Percentiles rank a stretch among this genome's conserved stretches.
Conservation (phyloP, 2,329 filamentous ascomycete species). For the Colletotrichum sp. region DNA sequence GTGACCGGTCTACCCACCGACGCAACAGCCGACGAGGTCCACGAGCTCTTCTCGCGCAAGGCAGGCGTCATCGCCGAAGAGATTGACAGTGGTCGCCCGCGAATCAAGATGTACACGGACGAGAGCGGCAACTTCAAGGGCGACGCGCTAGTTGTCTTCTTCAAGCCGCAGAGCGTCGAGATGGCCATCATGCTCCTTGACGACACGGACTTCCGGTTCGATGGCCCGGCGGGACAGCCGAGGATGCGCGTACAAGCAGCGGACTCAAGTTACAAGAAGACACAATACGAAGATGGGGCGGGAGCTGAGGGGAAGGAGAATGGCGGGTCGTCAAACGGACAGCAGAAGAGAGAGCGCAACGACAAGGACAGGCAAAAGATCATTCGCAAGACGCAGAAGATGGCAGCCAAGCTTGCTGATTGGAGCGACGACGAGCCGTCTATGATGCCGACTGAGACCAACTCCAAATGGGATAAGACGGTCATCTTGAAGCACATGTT, state of each 20-base stretch:
- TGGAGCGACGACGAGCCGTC: slow-evolving; percentile 90
- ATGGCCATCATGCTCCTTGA: slow-evolving; percentile 83
- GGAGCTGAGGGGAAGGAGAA: slow-evolving; percentile 31
- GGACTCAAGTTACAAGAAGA: slow-evolving; percentile 90
- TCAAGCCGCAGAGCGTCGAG: slow-evolving; percentile 90
- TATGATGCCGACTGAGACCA: slow-evolving; percentile 48
- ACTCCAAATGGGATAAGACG: slow-evolving; percentile 72
- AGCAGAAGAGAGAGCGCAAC: slow-evolving; percentile 35
- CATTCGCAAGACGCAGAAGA: slow-evolving; percentile 87
- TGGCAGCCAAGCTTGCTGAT: slow-evolving; percentile 90
- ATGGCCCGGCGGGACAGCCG: slow-evolving; percentile 56
- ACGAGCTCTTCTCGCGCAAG: slow-evolving; percentile 80
- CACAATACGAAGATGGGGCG: slow-evolving; percentile 64
- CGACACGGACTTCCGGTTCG: slow-evolving; percentile 79
- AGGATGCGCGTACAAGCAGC: slow-evolving; percentile 84
- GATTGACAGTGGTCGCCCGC: slow-evolving; percentile 84
- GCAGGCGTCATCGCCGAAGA: slow-evolving; percentile 93
- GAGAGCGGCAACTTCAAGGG: slow-evolving; percentile 87
- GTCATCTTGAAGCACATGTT: slow-evolving; percentile 96
- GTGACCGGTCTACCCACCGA: slow-evolving; percentile 87
- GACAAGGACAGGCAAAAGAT: slow-evolving; percentile 84
- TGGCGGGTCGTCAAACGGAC: slow-evolving; percentile 40
- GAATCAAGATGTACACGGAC: slow-evolving; percentile 93
- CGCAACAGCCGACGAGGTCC: slow-evolving; percentile 79
- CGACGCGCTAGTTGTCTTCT: slow-evolving; percentile 91